Evolutionary conservation across 2,329 filamentous ascomycete genomes (phyloP).

Genomic region (Pestalotiopsis sp.): DNA sequence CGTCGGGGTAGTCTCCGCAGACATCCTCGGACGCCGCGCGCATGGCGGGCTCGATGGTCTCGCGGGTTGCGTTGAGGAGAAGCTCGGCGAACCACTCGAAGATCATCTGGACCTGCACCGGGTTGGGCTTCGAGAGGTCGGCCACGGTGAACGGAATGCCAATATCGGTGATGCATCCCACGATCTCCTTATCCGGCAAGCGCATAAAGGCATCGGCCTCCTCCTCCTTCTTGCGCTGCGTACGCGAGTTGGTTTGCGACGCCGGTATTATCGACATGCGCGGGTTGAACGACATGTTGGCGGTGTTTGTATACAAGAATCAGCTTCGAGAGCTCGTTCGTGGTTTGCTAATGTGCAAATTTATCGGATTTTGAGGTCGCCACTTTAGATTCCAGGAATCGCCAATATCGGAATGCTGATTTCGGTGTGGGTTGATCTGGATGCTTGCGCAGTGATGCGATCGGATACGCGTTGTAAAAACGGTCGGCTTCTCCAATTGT

Average conservation of each 20-base stretch:
- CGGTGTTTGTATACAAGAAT: not conserved
- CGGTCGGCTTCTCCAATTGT: not conserved
- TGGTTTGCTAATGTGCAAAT: not conserved
- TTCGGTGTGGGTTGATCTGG: not conserved
- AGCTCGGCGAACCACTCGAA: conserved; percentile 98
- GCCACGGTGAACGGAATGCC: conserved; percentile 85
- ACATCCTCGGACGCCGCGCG: conserved; percentile 86
- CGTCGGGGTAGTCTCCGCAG: conserved; percentile 80
- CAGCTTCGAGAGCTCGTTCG: not conserved
- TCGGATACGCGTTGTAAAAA: not conserved
- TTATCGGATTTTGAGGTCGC: not conserved
- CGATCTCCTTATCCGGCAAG: conserved; percentile 76
- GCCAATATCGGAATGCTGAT: not conserved
- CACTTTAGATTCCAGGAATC: not conserved
- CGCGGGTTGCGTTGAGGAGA: conserved; percentile 89
- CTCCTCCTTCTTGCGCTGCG: conserved; percentile 58
- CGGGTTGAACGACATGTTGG: conserved; percentile 59
- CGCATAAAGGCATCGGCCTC: conserved; percentile 62
- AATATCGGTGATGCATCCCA: conserved; percentile 95
- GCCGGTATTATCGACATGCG: conserved; percentile 63
- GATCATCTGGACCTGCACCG: conserved; percentile 93
- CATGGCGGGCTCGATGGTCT: conserved; percentile 94
- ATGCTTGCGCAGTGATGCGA: not conserved
- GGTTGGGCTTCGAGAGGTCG: conserved; percentile 92
- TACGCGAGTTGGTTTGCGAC: conserved; percentile 52